Conservation (phyloP, 169 alveolate species). For the Eimeria acervulina region DNA sequence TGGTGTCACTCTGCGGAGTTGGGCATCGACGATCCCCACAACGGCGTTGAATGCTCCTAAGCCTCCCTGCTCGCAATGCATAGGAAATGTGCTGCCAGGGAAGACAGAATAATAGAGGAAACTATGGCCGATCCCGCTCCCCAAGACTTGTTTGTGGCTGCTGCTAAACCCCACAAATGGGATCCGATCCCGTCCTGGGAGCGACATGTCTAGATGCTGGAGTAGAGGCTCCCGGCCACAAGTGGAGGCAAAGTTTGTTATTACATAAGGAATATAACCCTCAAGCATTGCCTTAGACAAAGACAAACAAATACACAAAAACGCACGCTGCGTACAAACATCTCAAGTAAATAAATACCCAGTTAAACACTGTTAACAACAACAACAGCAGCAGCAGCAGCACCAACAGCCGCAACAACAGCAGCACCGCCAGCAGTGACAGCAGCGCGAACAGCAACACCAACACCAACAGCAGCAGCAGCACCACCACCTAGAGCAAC, state of each 20-base stretch:
- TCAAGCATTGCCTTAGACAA: neutral
- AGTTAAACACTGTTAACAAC: too few relatives aligned
- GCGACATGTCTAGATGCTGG: neutral
- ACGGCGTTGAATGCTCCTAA: slow-evolving; percentile 26
- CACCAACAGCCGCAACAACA: too few relatives aligned
- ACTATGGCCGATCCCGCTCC: neutral
- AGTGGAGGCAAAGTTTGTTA: slow-evolving; percentile 1
- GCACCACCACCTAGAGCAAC: too few relatives aligned
- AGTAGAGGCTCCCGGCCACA: neutral
- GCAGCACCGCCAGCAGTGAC: too few relatives aligned
- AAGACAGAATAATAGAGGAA: neutral
- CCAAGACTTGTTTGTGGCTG: neutral
- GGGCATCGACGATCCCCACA: neutral
- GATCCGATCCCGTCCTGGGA: neutral
- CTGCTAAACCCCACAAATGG: neutral
- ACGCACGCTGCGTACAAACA: too few relatives aligned
- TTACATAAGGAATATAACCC: neutral
- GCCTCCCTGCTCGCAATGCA: slow-evolving; percentile 56
- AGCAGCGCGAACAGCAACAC: too few relatives aligned
- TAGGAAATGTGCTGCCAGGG: slow-evolving; percentile 34
- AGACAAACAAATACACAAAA: neutral
- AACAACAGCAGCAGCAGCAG: too few relatives aligned
- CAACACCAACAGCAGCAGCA: too few relatives aligned
- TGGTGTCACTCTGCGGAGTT: neutral
- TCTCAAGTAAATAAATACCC: too few relatives aligned